Evolutionary conservation across 2,329 filamentous ascomycete species (phyloP).

Genomic region (Metarhizium album): DNA sequence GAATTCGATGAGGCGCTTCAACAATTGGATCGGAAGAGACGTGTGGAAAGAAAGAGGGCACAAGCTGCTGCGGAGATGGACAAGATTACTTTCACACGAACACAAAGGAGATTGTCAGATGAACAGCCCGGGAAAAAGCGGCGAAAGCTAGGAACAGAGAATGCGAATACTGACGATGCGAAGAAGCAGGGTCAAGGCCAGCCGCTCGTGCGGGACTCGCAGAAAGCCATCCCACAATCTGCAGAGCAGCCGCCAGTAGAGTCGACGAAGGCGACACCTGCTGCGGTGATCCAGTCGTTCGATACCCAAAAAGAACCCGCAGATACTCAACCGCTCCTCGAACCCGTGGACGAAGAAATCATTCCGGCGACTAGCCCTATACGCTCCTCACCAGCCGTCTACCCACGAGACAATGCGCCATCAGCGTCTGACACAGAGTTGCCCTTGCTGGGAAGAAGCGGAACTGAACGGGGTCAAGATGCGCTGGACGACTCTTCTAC

Average conservation of each 20-base stretch:
- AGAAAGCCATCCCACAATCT: slow-evolving; percentile 15
- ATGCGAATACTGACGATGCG: background rate
- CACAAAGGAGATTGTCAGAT: slow-evolving; percentile 10
- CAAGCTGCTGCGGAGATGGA: slow-evolving; percentile 30
- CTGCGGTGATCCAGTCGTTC: slow-evolving; percentile 10
- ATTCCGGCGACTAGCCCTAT: slow-evolving; percentile 29
- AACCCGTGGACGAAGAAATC: slow-evolving; percentile 22
- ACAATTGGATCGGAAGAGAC: slow-evolving; percentile 24
- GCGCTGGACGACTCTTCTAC: slow-evolving; percentile 19
- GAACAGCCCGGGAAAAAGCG: slow-evolving; percentile 18
- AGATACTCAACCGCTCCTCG: background rate
- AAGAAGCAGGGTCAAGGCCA: background rate
- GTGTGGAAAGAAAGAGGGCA: slow-evolving; percentile 27
- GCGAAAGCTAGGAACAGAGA: slow-evolving; percentile 9
- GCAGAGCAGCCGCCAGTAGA: slow-evolving; percentile 14
- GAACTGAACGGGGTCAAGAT: slow-evolving; percentile 10
- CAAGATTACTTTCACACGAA: slow-evolving; percentile 26
- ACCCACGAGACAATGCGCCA: slow-evolving; percentile 9
- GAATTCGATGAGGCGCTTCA: slow-evolving; percentile 24
- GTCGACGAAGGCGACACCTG: slow-evolving; percentile 24
- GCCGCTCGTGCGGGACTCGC: slow-evolving; percentile 13
- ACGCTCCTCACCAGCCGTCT: slow-evolving; percentile 17
- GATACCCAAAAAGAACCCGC: background rate
- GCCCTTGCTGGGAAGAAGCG: slow-evolving; percentile 18
- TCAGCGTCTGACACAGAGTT: slow-evolving; percentile 23